Evolutionary conservation across 176 grass and related monocot species (phyloP), one percentile per base, ranked within the genome.

Genomic region (Ensete glaucum): DNA sequence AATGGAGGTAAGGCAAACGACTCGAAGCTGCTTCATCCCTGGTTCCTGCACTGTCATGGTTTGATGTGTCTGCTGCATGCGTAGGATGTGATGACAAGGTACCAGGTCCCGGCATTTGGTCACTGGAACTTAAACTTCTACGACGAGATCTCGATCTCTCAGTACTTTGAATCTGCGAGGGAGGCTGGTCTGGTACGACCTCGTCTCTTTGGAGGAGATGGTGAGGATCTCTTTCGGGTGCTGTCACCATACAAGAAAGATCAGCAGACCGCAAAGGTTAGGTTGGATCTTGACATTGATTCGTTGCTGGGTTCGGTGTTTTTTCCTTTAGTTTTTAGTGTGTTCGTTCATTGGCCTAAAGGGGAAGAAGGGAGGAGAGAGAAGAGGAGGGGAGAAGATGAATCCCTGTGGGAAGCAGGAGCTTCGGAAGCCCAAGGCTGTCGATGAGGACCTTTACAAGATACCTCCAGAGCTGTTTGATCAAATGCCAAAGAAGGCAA

Each of bases 381-480:
- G 29, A 29, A 29, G 29, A 20, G 81, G 59, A 58, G 83, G 49
- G 60, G 55, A 69, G 17, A 83, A 68, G 69, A 84, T 73, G 66
- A 82, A 88, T 60, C 5, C 4, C 34, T 79, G 75, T 19, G 81
- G 52, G 62, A 79, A 84, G 20, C 79, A 83, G 70, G 70, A 91
- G 17, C 73, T 81, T 48, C 78, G 83, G 58, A 92, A 92, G 84
- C 72, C 84, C 23, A 87, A 71, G 16, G 56, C 58, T 24, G 79
- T 88, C 3, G 92, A 96, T 58, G 90, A 96, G 73, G 92, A 96
- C 84, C 76, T 96, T 69, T 96, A 96, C 85, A 89, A 90, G 89
- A 87, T 96, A 25, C 88, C 92, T 9, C 85, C 87, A 8, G 84
- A 90, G 64, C 64, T 90, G 26, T 53, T 96, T 50, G 88, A 88